Conservation (phyloP, 2,329 filamentous ascomycete genomes). For the Helicocarpus griseus region DNA sequence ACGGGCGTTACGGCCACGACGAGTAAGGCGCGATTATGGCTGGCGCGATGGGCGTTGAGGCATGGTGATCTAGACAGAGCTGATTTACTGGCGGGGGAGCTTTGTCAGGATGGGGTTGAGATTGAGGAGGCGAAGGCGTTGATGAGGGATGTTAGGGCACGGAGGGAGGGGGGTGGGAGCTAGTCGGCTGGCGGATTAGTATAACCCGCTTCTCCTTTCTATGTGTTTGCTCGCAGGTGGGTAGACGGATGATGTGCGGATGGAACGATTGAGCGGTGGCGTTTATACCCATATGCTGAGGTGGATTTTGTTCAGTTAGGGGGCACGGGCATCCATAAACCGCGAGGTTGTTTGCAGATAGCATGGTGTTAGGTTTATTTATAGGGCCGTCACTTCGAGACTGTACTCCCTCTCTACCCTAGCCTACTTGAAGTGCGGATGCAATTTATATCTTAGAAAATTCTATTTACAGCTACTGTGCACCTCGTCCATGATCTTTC, state of each 20-base stretch:
- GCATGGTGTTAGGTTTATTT: neutral
- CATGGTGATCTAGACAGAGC: conserved; percentile 66
- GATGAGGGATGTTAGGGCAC: conserved; percentile 72
- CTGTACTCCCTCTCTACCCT: too few relatives aligned
- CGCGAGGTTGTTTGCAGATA: neutral
- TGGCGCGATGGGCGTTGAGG: conserved; percentile 71
- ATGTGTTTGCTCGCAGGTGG: neutral
- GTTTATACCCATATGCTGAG: too few relatives aligned
- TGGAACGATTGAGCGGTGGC: too few relatives aligned
- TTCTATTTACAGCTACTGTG: too few relatives aligned
- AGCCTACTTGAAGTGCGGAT: too few relatives aligned
- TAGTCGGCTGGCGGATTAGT: neutral
- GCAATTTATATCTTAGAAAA: too few relatives aligned
- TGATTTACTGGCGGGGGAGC: conserved; percentile 72
- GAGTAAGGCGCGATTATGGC: conserved; percentile 86
- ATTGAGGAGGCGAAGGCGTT: conserved; percentile 95
- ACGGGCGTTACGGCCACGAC: conserved; percentile 87
- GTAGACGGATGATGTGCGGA: neutral
- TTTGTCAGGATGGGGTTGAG: conserved; percentile 92
- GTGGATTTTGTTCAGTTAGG: too few relatives aligned
- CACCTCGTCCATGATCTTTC: too few relatives aligned
- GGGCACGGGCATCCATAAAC: too few relatives aligned
- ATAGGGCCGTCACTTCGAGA: too few relatives aligned
- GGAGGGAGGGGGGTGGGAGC: conserved; percentile 45
- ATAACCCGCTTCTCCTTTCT: neutral